Conservation (phyloP, 768 basidiomycete genomes). For the Xanthoconium purpureum region DNA sequence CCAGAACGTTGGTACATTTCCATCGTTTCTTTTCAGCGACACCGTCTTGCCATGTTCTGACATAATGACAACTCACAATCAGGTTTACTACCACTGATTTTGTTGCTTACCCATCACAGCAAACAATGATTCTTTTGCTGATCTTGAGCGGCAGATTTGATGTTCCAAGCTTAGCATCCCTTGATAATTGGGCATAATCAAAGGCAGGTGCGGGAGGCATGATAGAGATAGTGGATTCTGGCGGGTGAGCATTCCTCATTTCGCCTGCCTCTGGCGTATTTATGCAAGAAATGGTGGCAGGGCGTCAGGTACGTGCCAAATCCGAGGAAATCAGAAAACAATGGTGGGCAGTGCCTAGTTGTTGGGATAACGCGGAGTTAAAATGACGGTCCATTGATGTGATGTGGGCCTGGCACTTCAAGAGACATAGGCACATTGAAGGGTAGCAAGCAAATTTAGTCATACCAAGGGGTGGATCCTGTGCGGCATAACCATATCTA, state of each 20-base stretch:
- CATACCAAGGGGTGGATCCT: too few relatives aligned
- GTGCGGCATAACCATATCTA: too few relatives aligned
- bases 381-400: too few relatives aligned
- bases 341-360: background rate
- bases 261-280: slow-evolving; percentile 14
- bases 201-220: slow-evolving; percentile 13
- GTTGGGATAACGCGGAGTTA: background rate
- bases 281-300: slow-evolving; percentile 13
- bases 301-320: background rate
- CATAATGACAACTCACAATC: background rate
- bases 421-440: too few relatives aligned
- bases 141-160: slow-evolving; percentile 12
- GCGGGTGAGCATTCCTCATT: background rate
- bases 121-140: slow-evolving; percentile 64
- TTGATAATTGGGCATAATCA: background rate
- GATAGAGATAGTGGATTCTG: background rate
- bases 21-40: slow-evolving; percentile 42
- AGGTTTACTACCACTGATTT: background rate
- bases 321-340: background rate
- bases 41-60: slow-evolving; percentile 74
- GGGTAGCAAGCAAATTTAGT: too few relatives aligned
- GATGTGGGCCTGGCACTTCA: too few relatives aligned
- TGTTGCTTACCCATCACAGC: slow-evolving; percentile 67
- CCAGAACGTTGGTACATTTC: slow-evolving; percentile 56
- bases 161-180: background rate